Conservation (phyloP, 257 asterid species). For the Hygrophila difformis region DNA sequence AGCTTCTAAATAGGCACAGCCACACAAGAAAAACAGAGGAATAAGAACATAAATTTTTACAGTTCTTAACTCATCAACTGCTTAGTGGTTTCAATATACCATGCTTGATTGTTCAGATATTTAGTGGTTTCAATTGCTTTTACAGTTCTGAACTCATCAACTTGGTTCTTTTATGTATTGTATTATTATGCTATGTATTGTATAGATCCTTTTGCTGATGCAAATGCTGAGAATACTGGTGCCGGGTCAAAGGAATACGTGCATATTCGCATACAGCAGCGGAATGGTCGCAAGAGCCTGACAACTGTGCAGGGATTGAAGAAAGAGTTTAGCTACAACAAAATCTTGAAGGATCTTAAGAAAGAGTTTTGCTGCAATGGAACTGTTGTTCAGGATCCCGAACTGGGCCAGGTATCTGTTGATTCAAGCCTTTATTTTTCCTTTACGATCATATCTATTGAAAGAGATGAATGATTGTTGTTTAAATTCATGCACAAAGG, state of each 20-base stretch:
- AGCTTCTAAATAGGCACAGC: slow-evolving; percentile 3
- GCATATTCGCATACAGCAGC: slow-evolving; percentile 55
- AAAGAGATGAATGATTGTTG: background rate
- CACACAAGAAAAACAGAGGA: no score
- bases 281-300: slow-evolving; percentile 72
- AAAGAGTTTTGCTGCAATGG: no score
- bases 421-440: background rate
- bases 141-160: background rate
- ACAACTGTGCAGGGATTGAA: slow-evolving; percentile 75
- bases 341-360: no score
- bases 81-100: no score
- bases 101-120: background rate
- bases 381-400: no score
- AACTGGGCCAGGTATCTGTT: slow-evolving; percentile 51
- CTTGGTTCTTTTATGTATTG: background rate
- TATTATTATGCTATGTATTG: slow-evolving; percentile 60
- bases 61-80: no score
- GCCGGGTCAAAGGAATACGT: slow-evolving; percentile 63
- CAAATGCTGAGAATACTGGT: slow-evolving; percentile 60
- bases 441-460: background rate
- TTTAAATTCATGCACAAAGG: slow-evolving; percentile 51
- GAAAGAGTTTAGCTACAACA: no score
- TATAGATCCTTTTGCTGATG: no score
- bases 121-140: background rate
- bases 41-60: no score